A percentile compares a stretch with the other conserved stretches of the same genome.
Conservation (phyloP, 805 yeast genomes). For the Myxozyma neotropica region DNA sequence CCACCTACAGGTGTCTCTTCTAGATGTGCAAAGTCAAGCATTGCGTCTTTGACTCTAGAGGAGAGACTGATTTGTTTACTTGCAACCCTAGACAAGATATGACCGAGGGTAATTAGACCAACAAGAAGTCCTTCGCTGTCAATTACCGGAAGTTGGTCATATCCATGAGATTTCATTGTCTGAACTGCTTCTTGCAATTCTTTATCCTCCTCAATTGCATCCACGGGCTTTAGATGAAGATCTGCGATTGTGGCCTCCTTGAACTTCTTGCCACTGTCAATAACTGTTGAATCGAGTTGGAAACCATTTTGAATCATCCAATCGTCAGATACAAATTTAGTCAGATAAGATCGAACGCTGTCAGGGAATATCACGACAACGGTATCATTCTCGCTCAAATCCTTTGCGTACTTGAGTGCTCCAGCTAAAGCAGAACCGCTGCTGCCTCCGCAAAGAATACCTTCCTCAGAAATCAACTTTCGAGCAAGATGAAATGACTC, state of each 20-base stretch:
- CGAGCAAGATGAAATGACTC: slow-evolving; percentile 80
- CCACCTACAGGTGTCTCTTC: slow-evolving; percentile 65
- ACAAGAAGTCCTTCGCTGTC: slow-evolving; percentile 60
- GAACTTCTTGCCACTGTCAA: slow-evolving; percentile 40
- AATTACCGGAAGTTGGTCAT: slow-evolving; percentile 83
- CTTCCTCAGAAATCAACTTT: slow-evolving; percentile 80
- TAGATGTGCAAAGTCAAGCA: slow-evolving; percentile 74
- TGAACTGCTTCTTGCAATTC: slow-evolving; percentile 66
- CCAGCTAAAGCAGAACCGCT: slow-evolving; percentile 85
- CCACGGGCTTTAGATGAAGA: slow-evolving; percentile 76
- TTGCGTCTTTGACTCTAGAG: slow-evolving; percentile 59
- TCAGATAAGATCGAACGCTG: slow-evolving; percentile 79
- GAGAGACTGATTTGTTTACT: slow-evolving; percentile 59
- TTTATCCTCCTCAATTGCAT: slow-evolving; percentile 64
- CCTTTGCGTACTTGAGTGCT: slow-evolving; percentile 67
- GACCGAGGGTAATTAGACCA: slow-evolving; percentile 77
- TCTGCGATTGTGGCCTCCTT: slow-evolving; percentile 64
- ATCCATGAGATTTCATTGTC: slow-evolving; percentile 71
- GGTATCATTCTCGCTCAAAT: slow-evolving; percentile 69
- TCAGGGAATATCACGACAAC: slow-evolving; percentile 85
- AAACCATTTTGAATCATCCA: slow-evolving; percentile 84
- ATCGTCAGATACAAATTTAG: slow-evolving; percentile 87
- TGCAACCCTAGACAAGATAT: slow-evolving; percentile 66
- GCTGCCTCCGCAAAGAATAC: slow-evolving; percentile 87
- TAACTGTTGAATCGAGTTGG: slow-evolving; percentile 21